Conservation (phyloP, 2,329 filamentous ascomycete genomes). For the Pseudogymnoascus sp. region DNA sequence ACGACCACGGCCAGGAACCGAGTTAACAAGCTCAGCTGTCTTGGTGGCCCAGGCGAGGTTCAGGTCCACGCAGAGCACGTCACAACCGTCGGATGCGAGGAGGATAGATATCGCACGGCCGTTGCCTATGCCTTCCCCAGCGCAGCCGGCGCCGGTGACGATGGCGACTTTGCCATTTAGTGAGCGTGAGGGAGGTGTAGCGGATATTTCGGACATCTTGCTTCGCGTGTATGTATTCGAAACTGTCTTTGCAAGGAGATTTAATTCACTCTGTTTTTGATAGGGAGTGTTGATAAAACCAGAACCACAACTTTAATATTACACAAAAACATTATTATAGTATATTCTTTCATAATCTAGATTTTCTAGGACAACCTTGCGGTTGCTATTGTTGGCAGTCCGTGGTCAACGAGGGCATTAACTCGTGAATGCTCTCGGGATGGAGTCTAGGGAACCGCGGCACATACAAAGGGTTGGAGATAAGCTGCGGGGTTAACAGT, state of each 20-base stretch:
- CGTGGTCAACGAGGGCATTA: background rate
- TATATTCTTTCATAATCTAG: background rate
- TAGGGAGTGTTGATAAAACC: background rate
- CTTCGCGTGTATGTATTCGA: constrained; percentile 13
- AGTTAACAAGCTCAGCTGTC: constrained; percentile 32
- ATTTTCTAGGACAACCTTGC: background rate
- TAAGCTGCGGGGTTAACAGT: background rate
- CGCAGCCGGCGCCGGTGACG: constrained; percentile 51
- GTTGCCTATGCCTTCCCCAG: constrained; percentile 51
- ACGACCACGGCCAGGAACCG: constrained; percentile 25
- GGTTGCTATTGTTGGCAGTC: background rate
- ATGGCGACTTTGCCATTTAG: constrained; percentile 41
- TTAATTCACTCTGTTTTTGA: background rate
- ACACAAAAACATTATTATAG: background rate
- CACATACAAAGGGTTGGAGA: background rate
- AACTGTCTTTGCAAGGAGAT: background rate
- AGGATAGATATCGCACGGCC: constrained; percentile 50
- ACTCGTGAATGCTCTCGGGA: background rate
- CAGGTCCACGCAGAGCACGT: constrained; percentile 51
- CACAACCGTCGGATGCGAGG: constrained; percentile 49
- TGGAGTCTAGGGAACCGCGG: background rate
- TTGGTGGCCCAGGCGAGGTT: constrained; percentile 40
- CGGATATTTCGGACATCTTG: background rate
- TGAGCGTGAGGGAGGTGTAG: constrained; percentile 30
- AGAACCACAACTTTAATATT: background rate